Evolutionary conservation across 2,329 filamentous ascomycete genomes (phyloP).

Genomic region (Stylonectria norvegica): DNA sequence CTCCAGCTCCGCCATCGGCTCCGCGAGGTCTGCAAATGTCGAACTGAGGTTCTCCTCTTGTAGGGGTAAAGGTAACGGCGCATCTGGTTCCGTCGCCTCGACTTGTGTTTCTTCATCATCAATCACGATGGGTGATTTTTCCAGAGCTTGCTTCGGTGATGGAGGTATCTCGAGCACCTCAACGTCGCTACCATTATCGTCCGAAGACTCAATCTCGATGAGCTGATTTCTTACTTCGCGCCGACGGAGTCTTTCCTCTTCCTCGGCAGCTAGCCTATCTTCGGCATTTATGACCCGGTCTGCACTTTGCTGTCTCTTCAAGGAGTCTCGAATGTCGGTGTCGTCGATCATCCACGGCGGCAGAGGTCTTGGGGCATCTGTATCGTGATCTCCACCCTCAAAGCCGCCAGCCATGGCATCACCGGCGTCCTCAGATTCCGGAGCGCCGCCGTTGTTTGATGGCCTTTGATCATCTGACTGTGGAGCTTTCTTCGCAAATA

Average conservation of each 20-base stretch:
- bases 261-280: conserved; percentile 54
- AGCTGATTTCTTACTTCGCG: conserved; percentile 46
- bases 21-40: not conserved
- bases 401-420: conserved; percentile 63
- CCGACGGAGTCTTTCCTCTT: conserved; percentile 49
- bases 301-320: conserved; percentile 55
- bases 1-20: conserved; percentile 34
- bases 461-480: too few species aligned
- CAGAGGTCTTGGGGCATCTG: conserved; percentile 54
- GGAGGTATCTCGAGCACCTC: conserved; percentile 53
- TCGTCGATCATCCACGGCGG: conserved; percentile 72
- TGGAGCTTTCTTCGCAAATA: conserved; percentile 46
- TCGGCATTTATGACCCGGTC: conserved; percentile 63
- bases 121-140: conserved; percentile 1
- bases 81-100: not conserved
- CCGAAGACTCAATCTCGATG: conserved; percentile 62
- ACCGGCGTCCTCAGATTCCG: conserved; percentile 27
- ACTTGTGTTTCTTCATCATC: conserved; percentile 11
- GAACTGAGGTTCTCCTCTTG: not conserved
- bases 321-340: conserved; percentile 62
- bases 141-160: conserved; percentile 22
- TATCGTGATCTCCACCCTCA: conserved; percentile 45
- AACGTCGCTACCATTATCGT: conserved; percentile 55
- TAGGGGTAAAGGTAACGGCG: not conserved
- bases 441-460: conserved; percentile 23